Evolutionary conservation across 768 basidiomycete genomes (phyloP).

Genomic region (Ramaria sp.): DNA sequence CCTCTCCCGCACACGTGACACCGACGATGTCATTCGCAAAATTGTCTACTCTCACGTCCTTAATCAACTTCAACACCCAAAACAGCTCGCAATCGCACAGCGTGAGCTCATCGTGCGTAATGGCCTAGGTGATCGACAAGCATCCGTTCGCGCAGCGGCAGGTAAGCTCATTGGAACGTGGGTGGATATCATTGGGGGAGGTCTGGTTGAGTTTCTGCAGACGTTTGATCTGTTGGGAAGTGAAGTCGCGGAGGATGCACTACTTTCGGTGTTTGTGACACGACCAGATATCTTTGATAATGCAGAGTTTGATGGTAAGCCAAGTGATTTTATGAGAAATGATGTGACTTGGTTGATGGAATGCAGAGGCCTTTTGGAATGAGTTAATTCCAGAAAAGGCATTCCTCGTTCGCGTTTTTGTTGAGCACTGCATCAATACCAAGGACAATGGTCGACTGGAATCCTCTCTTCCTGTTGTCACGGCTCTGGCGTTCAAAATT

Average conservation of each 20-base stretch:
- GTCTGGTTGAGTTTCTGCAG: conserved; percentile 35
- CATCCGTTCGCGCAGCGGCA: conserved; percentile 58
- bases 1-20: conserved; percentile 69
- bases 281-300: conserved; percentile 54
- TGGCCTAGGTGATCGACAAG: conserved; percentile 82
- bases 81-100: conserved; percentile 55
- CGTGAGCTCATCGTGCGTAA: conserved; percentile 68
- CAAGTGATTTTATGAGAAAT: not conserved
- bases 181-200: conserved; percentile 49
- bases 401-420: conserved; percentile 75
- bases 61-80: conserved; percentile 44
- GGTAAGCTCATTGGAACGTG: conserved; percentile 62
- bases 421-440: conserved; percentile 57
- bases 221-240: conserved; percentile 46
- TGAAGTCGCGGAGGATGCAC: conserved; percentile 60
- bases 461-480: conserved; percentile 71
- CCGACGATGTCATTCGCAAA: conserved; percentile 64
- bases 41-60: conserved; percentile 58
- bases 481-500: conserved; percentile 64
- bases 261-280: conserved; percentile 60
- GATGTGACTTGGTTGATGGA: not conserved
- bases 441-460: conserved; percentile 57
- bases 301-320: conserved; percentile 59
- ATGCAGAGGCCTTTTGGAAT: conserved; percentile 60
- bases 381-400: conserved; percentile 61